Evolutionary conservation across 495 filamentous ascomycete species (phyloP).

Genomic region (Hyphodiscus hymeniophilus): DNA sequence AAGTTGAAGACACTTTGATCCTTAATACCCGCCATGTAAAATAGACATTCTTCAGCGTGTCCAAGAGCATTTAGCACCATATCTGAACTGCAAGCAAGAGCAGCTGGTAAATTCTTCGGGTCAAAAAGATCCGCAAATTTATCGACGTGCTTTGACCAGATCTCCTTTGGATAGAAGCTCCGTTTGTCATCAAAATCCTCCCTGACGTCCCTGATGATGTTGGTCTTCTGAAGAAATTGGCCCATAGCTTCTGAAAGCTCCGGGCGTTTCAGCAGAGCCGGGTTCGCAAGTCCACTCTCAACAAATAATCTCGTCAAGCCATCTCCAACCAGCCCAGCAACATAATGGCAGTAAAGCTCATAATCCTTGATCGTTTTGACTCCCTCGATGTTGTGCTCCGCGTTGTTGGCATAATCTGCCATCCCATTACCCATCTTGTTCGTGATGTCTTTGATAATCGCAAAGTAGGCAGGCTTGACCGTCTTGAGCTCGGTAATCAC

Average conservation of each 20-base stretch:
- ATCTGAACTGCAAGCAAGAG: constrained; percentile 83
- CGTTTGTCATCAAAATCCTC: constrained; percentile 84
- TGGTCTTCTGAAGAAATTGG: constrained; percentile 93
- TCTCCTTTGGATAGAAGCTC: constrained; percentile 88
- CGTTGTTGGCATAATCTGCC: constrained; percentile 86
- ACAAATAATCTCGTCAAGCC: constrained; percentile 89
- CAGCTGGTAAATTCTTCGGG: constrained; percentile 67
- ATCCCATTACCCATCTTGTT: constrained; percentile 96
- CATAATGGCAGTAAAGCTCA: constrained; percentile 94
- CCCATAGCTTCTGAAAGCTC: constrained; percentile 92
- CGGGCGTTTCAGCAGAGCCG: constrained; percentile 66
- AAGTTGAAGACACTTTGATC: constrained; percentile 99
- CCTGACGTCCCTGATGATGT: constrained; percentile 92
- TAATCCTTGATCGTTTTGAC: constrained; percentile 83
- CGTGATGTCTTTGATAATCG: constrained; percentile 90
- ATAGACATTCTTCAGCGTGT: constrained; percentile 88
- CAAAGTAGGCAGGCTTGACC: constrained; percentile 74
- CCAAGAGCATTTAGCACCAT: constrained; percentile 86
- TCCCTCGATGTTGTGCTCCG: constrained; percentile 65
- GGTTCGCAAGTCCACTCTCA: constrained; percentile 79
- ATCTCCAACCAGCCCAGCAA: constrained; percentile 93
- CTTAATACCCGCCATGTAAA: constrained; percentile 91
- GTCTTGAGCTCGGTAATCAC: constrained; percentile 84
- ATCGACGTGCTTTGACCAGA: constrained; percentile 91
- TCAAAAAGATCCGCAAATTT: constrained; percentile 86